These are phyloP conservation scores for Euphorbia schlechtendalii DNA, from an alignment of 441 rosid species.

Conservation along the genomic window DNA sequence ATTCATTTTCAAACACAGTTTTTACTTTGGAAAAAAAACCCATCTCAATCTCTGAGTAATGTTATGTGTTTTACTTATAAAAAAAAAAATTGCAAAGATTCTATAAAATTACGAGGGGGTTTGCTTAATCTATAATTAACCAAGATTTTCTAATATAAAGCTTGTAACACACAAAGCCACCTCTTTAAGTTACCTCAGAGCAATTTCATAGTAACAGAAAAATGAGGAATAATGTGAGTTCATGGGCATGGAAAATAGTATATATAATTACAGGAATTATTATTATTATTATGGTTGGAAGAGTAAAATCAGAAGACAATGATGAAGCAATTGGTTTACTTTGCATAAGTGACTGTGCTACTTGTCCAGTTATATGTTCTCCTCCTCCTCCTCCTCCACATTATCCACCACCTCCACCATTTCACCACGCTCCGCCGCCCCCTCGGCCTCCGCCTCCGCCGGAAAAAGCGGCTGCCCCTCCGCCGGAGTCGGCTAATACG, in stretches of 20 bases:
- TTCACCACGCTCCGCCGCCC: constrained; percentile 19
- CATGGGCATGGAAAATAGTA: constrained; percentile 13
- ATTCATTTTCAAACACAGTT: constrained; percentile 11
- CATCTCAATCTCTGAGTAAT: too few relatives aligned
- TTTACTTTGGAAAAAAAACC: constrained; percentile 8
- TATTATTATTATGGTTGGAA: constrained; percentile 23
- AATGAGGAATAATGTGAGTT: constrained; percentile 11
- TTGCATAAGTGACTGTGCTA: constrained; percentile 50
- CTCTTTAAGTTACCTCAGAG: neutral
- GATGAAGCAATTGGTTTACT: constrained; percentile 32
- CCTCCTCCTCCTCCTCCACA: constrained; percentile 36
- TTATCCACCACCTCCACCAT: constrained; percentile 10
- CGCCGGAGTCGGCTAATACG: constrained; percentile 21
- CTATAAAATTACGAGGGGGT: constrained; percentile 1
- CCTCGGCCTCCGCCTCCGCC: constrained; percentile 10
- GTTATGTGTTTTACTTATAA: too few relatives aligned
- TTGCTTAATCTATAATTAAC: neutral
- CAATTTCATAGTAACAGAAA: constrained; percentile 1
- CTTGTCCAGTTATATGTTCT: constrained; percentile 50
- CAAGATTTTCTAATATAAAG: constrained; percentile 5
- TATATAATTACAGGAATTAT: neutral
- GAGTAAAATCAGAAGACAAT: constrained; percentile 20
- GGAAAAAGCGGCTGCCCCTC: constrained; percentile 23
- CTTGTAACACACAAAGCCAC: neutral
- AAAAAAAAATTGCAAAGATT: too few relatives aligned